Evolutionary conservation across 345 rosid genomes (phyloP).

Genomic region (Murraya paniculata): DNA sequence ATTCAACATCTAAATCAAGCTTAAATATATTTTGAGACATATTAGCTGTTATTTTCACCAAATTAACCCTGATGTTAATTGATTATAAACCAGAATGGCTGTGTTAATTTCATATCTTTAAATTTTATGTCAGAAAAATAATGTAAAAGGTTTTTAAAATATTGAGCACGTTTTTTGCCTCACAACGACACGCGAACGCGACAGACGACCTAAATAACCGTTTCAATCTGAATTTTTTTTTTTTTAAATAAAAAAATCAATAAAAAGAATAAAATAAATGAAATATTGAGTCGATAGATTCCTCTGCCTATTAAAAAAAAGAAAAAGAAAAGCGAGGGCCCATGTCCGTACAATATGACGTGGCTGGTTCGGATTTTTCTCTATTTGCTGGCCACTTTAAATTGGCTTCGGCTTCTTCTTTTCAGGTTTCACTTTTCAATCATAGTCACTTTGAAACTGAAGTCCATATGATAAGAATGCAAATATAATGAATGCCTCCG

Average conservation of each 20-base stretch:
- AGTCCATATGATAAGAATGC: not conserved
- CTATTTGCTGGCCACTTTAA: constrained; percentile 13
- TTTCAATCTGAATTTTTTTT: not conserved
- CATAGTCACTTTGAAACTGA: not conserved
- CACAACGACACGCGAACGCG: not conserved
- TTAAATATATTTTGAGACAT: no score
- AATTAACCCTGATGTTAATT: no score
- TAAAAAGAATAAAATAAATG: not conserved
- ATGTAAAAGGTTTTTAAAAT: not conserved
- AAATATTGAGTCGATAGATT: constrained; percentile 15
- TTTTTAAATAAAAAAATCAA: not conserved
- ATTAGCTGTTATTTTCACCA: no score
- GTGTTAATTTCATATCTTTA: no score
- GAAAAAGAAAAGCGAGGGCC: not conserved
- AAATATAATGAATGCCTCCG: not conserved
- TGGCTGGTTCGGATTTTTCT: constrained; percentile 9
- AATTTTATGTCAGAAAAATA: not conserved
- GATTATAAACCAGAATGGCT: no score
- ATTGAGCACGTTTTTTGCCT: not conserved
- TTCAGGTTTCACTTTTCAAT: not conserved
- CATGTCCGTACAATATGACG: constrained; percentile 29
- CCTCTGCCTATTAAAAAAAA: constrained; percentile 4
- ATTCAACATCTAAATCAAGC: not conserved
- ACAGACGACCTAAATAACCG: not conserved
- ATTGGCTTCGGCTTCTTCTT: not conserved